Conservation (phyloP, 163 green algal genomes). For the Volvox carteri region DNA sequence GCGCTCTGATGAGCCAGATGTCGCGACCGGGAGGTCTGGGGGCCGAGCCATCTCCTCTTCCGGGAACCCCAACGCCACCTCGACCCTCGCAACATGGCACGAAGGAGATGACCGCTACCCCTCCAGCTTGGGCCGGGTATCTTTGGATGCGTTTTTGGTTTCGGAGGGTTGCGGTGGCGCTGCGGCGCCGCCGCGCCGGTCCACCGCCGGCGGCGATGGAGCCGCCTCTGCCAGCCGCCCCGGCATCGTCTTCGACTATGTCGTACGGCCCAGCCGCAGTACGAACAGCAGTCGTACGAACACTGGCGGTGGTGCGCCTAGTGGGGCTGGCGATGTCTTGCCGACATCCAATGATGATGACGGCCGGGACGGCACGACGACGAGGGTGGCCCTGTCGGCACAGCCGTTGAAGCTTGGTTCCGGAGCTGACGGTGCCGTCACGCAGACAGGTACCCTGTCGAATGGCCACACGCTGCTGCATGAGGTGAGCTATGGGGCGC, state of each 20-base stretch:
- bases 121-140: background rate
- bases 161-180: no score
- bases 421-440: background rate
- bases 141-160: background rate
- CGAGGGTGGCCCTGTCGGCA: background rate
- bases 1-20: constrained; percentile 17
- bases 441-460: background rate
- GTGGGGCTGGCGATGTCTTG: no score
- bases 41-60: background rate
- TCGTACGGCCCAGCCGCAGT: background rate
- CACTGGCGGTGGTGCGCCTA: background rate
- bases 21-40: background rate
- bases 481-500: no score
- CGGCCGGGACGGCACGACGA: background rate
- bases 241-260: constrained; percentile 43
- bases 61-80: no score
- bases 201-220: background rate
- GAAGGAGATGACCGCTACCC: constrained; percentile 6
- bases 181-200: background rate
- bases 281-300: background rate
- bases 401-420: background rate
- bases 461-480: background rate
- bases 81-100: background rate
- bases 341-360: no score
- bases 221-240: no score